Base-by-base conservation (phyloP, 208 protist genomes). In the Jaenimonas drosophilae region DNA sequence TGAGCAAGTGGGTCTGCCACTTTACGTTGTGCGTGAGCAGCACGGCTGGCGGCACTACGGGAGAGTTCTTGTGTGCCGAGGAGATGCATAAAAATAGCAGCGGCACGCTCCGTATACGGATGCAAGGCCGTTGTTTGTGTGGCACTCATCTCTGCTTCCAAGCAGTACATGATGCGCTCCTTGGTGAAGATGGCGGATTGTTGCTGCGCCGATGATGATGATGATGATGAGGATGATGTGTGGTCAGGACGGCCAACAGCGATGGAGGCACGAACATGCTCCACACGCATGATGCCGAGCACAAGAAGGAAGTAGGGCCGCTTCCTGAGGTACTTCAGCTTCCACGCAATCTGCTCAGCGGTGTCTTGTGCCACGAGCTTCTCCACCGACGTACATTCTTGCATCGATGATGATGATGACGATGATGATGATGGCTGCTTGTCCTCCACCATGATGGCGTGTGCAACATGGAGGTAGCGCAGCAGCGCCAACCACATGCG, bases 251-350 rank as follows among this genome's bases (percentile, higher is more conserved):
- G n/a, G n/a, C n/a, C n/a, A n/a, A n/a, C n/a, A n/a, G n/a, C n/a
- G n/a, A n/a, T n/a, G n/a, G n/a, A n/a, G n/a, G n/a, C n/a, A n/a
- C 73, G 60, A 0, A 72, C 64, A 43, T 62, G 70, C 70, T 90
- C 76, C 6, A 90, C 44, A 24, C 77, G 74, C 44, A 88, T 48
- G 26, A 91, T 69, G 16, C 82, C 82, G 0, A 85, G 40, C 4
- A 60, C 44, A 1, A 39, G 52, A 39, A 84, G 53, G 20, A 91
- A 43, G 3, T 40, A 55, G 4, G 42, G 42, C 7, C 68, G 69
- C 0, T 52, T 48, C 39, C 57, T 47, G 39, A 88, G 32, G 52
- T 76, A 91, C 14, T 49, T 29, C 46, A 70, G 40, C 49, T 88
- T 87, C 82, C 82, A 91, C 42, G 28, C 53, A 0, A 78, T 55